phyloP scores from a whole-genome alignment of 2,329 filamentous ascomycete species.

The Aspergillus aculeatinus region DNA sequence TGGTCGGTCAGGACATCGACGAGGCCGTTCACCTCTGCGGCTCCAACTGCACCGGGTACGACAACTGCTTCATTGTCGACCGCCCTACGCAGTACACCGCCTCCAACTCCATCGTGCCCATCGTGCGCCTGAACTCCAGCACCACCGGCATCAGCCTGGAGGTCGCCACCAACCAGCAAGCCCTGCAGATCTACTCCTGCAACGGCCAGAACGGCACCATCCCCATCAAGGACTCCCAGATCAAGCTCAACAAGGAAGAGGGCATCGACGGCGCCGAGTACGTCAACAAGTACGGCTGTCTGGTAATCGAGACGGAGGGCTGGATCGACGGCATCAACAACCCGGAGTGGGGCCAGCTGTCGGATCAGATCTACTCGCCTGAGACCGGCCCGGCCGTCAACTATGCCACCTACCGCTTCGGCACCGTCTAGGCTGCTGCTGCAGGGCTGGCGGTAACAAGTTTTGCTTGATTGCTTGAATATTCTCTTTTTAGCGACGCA shows the following conservation, averaged over 20 bases:
- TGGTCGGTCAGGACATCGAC: conserved; percentile 68
- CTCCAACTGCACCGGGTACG: conserved; percentile 78
- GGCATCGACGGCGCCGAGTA: conserved; percentile 47
- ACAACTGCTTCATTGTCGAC: conserved; percentile 56
- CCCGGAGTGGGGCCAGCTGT: conserved; percentile 73
- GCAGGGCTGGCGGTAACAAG: neutral
- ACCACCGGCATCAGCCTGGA: conserved; percentile 79
- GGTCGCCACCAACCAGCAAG: conserved; percentile 78
- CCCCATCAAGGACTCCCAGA: conserved; percentile 43
- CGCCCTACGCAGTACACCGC: conserved; percentile 37
- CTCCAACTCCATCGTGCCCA: conserved; percentile 38
- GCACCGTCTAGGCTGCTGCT: conserved; percentile 32
- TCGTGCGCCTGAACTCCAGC: conserved; percentile 65
- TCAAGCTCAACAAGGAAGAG: conserved; percentile 56
- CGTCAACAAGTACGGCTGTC: conserved; percentile 70
- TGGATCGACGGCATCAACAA: conserved; percentile 94
- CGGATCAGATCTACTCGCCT: conserved; percentile 44
- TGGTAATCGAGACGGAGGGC: conserved; percentile 89
- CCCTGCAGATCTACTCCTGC: conserved; percentile 87
- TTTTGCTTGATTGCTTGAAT: neutral
- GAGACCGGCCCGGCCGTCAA: conserved; percentile 42
- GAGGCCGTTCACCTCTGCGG: conserved; percentile 73
- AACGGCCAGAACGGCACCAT: conserved; percentile 68
- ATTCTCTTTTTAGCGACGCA: neutral
- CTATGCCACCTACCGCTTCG: conserved; percentile 47